phyloP scores from a whole-genome alignment of 352 stramenopile species.

The Phytophthora pisi region DNA sequence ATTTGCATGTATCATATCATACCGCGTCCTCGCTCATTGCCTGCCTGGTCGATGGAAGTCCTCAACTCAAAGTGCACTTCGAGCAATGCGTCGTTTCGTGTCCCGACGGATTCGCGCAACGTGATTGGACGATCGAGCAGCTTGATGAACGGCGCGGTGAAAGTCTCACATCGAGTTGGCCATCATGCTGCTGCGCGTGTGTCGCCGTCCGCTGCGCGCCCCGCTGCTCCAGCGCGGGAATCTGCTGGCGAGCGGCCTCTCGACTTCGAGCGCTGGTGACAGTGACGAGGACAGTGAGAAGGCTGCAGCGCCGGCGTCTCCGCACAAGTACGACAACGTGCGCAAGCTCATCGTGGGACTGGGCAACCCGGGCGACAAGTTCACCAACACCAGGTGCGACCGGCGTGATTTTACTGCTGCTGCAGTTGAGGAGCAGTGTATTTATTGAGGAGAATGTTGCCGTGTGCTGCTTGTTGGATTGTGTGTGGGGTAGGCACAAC shows the following conservation, averaged over 20 bases:
- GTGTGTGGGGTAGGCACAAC: constrained; percentile 65
- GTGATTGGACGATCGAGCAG: not conserved
- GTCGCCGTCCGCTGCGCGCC: constrained; percentile 2
- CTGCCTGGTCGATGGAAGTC: not conserved
- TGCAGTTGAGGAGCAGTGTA: not conserved
- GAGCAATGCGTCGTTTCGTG: constrained; percentile 24
- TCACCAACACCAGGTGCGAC: constrained; percentile 67
- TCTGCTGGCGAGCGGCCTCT: constrained; percentile 21
- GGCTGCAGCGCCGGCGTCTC: not conserved
- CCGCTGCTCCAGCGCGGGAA: constrained; percentile 12
- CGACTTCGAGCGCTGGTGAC: not conserved
- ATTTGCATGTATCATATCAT: not conserved
- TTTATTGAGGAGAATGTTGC: not conserved
- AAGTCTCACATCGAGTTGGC: not conserved
- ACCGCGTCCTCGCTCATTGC: constrained; percentile 61
- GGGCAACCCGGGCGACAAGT: constrained; percentile 87
- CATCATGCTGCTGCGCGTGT: constrained; percentile 23
- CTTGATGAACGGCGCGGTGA: not conserved
- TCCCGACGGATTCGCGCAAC: not conserved
- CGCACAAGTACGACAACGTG: constrained; percentile 66
- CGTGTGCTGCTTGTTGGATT: not conserved
- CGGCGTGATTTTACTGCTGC: not conserved
- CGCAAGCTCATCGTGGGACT: constrained; percentile 87
- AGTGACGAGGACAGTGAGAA: not conserved
- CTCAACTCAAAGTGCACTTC: not conserved